Percentiles rank a stretch among this genome's conserved stretches.
Evolutionary conservation across 75 land plant species (phyloP).

Genomic region (Pinus tabuliformis): DNA sequence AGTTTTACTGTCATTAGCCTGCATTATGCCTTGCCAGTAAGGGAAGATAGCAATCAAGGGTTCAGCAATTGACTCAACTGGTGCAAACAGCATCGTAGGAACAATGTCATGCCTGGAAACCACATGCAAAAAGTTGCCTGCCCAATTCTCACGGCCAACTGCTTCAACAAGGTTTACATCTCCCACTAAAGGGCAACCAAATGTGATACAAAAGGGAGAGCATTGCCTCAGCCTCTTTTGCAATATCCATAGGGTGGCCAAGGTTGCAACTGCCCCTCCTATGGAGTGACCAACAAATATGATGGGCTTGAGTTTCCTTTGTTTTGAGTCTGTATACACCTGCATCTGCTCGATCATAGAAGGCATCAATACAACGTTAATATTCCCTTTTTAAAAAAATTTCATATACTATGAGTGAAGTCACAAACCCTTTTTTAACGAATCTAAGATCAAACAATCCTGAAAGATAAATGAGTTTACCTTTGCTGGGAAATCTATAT

Average conservation of each 20-base stretch:
- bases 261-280: constrained; percentile 54
- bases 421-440: too few relatives aligned
- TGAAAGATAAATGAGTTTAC: neutral
- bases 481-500: neutral
- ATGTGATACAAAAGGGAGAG: constrained; percentile 44
- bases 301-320: constrained; percentile 3
- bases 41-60: constrained; percentile 29
- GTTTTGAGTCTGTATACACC: neutral
- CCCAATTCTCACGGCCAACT: constrained; percentile 50
- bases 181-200: constrained; percentile 66
- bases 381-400: neutral
- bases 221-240: constrained; percentile 6
- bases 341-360: neutral
- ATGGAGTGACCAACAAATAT: constrained; percentile 68
- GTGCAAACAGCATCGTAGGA: constrained; percentile 54
- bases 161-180: constrained; percentile 40
- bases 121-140: constrained; percentile 34
- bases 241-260: constrained; percentile 59
- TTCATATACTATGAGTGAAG: too few relatives aligned
- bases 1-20: neutral
- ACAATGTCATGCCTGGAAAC: constrained; percentile 47
- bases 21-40: constrained; percentile 11
- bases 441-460: neutral
- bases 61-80: constrained; percentile 27
- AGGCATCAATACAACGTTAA: too few relatives aligned